A percentile compares a stretch with the other conserved stretches of the same genome.
Conservation (phyloP, 2,329 filamentous ascomycete genomes). For the Aspergillus ustus region DNA sequence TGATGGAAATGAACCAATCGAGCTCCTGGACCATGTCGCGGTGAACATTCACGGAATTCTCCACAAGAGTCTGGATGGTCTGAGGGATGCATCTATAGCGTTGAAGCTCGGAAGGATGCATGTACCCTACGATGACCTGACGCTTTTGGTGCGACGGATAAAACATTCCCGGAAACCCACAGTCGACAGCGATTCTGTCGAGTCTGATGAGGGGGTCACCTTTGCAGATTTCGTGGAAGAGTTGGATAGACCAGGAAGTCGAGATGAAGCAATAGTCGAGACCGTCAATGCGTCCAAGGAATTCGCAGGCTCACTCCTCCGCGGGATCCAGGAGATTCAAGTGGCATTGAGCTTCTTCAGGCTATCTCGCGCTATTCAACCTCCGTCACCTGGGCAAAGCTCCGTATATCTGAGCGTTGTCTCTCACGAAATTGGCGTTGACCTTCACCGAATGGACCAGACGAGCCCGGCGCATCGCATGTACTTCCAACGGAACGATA, state of each 20-base stretch:
- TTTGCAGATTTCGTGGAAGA: slow-evolving; percentile 77
- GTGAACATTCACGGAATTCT: slow-evolving; percentile 91
- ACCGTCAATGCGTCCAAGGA: slow-evolving; percentile 91
- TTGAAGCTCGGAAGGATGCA: slow-evolving; percentile 90
- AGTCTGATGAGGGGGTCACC: slow-evolving; percentile 63
- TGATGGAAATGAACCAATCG: slow-evolving; percentile 80
- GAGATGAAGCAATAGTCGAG: slow-evolving; percentile 72
- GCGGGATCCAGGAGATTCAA: slow-evolving; percentile 94
- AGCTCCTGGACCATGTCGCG: slow-evolving; percentile 84
- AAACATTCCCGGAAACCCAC: slow-evolving; percentile 41
- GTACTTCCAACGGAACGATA: slow-evolving; percentile 93
- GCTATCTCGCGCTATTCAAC: slow-evolving; percentile 77
- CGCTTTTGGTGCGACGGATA: slow-evolving; percentile 46
- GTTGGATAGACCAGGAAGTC: slow-evolving; percentile 68
- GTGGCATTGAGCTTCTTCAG: slow-evolving; percentile 91
- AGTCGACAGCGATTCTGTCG: slow-evolving; percentile 42
- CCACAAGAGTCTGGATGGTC: slow-evolving; percentile 80
- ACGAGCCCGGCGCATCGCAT: slow-evolving; percentile 95
- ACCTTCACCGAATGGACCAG: slow-evolving; percentile 87
- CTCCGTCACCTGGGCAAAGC: slow-evolving; percentile 67
- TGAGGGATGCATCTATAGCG: slow-evolving; percentile 87
- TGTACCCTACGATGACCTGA: slow-evolving; percentile 86
- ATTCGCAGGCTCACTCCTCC: slow-evolving; percentile 84
- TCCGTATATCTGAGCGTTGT: slow-evolving; percentile 83
- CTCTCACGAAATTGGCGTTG: slow-evolving; percentile 95